Percentiles rank a stretch among this genome's conserved stretches.
These are phyloP conservation scores for Hydrangea macrophylla DNA, from an alignment of 148 eudicot species.

Conservation along the genomic window DNA sequence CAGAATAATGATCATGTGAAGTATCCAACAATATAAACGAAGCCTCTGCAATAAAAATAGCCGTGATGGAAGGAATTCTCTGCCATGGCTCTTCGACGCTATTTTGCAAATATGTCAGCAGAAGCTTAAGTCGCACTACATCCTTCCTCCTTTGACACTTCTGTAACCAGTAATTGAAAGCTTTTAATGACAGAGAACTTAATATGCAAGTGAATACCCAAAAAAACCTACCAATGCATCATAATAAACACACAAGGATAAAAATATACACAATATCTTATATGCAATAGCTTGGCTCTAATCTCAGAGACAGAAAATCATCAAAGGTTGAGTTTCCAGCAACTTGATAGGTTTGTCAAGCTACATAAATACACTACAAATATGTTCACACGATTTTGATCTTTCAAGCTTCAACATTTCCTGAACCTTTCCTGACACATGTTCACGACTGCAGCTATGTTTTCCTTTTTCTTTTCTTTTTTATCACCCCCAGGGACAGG, in stretches of 20 bases:
- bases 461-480: neutral
- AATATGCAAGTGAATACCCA: neutral
- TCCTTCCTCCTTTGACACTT: constrained; percentile 70
- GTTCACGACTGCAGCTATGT: neutral
- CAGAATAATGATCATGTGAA: constrained; percentile 56
- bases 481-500: neutral
- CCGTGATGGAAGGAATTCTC: constrained; percentile 64
- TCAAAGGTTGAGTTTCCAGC: neutral
- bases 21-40: constrained; percentile 75
- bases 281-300: neutral
- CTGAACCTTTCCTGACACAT: neutral
- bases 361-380: neutral
- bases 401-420: neutral
- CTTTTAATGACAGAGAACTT: neutral
- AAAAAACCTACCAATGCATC: neutral
- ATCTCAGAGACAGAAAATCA: neutral
- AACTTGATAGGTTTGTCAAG: neutral
- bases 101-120: constrained; percentile 71
- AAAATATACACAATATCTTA: neutral
- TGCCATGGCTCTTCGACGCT: constrained; percentile 77
- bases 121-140: constrained; percentile 51
- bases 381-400: neutral
- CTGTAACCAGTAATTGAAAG: constrained; percentile 37
- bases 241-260: neutral
- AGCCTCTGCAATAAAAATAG: constrained; percentile 89